Conservation (phyloP, 768 basidiomycete species). For the Glaciozyma antarctica region DNA sequence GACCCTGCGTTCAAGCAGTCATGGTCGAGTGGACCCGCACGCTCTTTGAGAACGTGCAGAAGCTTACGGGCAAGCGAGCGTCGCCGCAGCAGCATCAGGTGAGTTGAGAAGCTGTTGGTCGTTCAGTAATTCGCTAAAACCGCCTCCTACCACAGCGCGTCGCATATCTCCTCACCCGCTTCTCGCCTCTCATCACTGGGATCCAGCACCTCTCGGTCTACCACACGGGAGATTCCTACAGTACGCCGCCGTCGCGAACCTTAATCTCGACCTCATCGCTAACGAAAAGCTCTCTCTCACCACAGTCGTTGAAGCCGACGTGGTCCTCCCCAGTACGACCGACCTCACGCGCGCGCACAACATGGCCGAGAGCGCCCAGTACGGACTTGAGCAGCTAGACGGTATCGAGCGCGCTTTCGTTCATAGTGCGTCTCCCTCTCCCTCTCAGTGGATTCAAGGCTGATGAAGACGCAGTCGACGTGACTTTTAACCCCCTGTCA, state of each 20-base stretch:
- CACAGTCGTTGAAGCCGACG: constrained; percentile 30
- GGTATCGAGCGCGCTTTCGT: constrained; percentile 41
- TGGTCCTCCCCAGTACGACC: constrained; percentile 25
- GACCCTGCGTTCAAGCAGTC: constrained; percentile 11
- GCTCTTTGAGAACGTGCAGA: constrained; percentile 40
- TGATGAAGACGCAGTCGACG: not conserved
- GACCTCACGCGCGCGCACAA: constrained; percentile 37
- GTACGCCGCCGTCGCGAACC: not conserved
- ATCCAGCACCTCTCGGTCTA: constrained; percentile 40
- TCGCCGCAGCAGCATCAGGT: constrained; percentile 27
- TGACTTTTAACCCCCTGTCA: not conserved
- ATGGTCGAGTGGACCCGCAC: constrained; percentile 41
- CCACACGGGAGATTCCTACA: constrained; percentile 38
- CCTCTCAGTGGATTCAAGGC: not conserved
- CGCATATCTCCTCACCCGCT: constrained; percentile 42
- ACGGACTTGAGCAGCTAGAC: constrained; percentile 35
- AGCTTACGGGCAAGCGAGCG: constrained; percentile 36
- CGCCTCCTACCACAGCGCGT: constrained; percentile 25
- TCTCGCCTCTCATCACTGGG: constrained; percentile 40
- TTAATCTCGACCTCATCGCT: not conserved
- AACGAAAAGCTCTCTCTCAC: not conserved
- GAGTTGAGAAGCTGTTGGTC: not conserved
- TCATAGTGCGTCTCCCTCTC: constrained; percentile 23
- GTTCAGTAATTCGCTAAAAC: constrained; percentile 18
- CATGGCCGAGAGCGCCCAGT: constrained; percentile 38